These are phyloP conservation scores for Trametes gibbosa DNA, from an alignment of 768 basidiomycete genomes.

Conservation along the genomic window DNA sequence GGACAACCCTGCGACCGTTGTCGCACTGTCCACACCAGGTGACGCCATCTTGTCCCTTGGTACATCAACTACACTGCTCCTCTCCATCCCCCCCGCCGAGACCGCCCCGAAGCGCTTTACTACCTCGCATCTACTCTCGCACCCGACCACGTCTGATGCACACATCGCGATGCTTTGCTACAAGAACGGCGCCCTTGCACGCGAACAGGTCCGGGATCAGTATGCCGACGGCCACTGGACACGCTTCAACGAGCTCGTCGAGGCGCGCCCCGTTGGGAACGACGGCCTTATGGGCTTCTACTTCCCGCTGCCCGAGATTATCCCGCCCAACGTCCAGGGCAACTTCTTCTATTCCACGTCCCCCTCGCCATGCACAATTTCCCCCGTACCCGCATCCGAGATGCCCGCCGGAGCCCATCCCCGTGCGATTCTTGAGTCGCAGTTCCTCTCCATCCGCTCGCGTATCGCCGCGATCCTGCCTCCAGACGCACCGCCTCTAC, in stretches of 20 bases:
- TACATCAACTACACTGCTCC: conserved; percentile 83
- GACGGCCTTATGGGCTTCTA: conserved; percentile 67
- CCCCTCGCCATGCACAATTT: conserved; percentile 1
- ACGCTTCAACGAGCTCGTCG: conserved; percentile 65
- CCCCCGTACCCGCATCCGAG: conserved; percentile 22
- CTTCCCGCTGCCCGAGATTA: conserved; percentile 85
- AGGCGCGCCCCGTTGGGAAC: conserved; percentile 52
- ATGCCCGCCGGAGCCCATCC: conserved; percentile 54
- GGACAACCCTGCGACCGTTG: conserved; percentile 85
- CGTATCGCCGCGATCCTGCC: conserved; percentile 70
- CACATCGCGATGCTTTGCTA: conserved; percentile 92
- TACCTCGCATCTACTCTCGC: conserved; percentile 71
- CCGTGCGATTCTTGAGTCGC: conserved; percentile 79
- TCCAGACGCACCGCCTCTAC: conserved; percentile 49
- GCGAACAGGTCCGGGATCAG: conserved; percentile 71
- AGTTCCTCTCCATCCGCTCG: conserved; percentile 77
- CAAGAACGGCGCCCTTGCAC: conserved; percentile 82
- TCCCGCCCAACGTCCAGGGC: conserved; percentile 75
- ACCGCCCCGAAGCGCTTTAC: conserved; percentile 67
- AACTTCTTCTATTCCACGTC: conserved; percentile 56
- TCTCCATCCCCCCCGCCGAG: conserved; percentile 68
- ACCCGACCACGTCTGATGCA: conserved; percentile 57
- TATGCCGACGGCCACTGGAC: conserved; percentile 64
- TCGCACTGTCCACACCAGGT: conserved; percentile 68
- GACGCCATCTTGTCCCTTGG: conserved; percentile 86